Evolutionary conservation across 345 rosid genomes (phyloP), one percentile per base, ranked within the genome.

Genomic region (Camelina laxa): DNA sequence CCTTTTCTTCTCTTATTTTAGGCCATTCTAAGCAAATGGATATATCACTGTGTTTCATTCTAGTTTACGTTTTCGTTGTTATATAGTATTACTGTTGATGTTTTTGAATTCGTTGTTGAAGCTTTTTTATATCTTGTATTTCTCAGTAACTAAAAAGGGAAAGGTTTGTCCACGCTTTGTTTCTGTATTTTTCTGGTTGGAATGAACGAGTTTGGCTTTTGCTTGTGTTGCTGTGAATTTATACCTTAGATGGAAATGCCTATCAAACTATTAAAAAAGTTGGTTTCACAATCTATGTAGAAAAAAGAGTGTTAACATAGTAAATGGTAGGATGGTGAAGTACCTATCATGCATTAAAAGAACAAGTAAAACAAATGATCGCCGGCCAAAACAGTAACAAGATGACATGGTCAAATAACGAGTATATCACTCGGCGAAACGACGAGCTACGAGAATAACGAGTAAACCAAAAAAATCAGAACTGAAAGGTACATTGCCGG

Each of bases 11-110:
- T 64, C 48, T 68, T 75, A 31, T 20, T 7, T 60, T 60, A 69
- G 70, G 58, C 70, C 70, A 44, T 56, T 53, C 20, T 67, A 75
- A 75, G 48, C 19, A 48, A 75, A 50, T 47, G 61, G 61, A 69
- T n/a, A 61, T 61, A 61, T 75, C 64, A 69, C 44, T 50, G 75
- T 61, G 79, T 69, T 69, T 76, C 64, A 56, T 69, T 61, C 63
- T 75, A 42, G 79, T 68, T 61, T 69, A 15, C 64, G 31, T 60
- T 67, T 75, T 75, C 50, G 9, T 75, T 50, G 69, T 13, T 35
- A 75, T 60, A 69, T 61, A 75, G 79, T 75, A 75, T 60, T 55
- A 67, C 74, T 42, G 56, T 51, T 60, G 20, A 60, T 67, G 62
- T 50, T 53, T 67, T 24, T 61, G 17, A 33, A 21, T 42, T 21